Evolutionary conservation across 2,329 filamentous ascomycete genomes (phyloP).

Genomic region (Cryphonectria japonica): DNA sequence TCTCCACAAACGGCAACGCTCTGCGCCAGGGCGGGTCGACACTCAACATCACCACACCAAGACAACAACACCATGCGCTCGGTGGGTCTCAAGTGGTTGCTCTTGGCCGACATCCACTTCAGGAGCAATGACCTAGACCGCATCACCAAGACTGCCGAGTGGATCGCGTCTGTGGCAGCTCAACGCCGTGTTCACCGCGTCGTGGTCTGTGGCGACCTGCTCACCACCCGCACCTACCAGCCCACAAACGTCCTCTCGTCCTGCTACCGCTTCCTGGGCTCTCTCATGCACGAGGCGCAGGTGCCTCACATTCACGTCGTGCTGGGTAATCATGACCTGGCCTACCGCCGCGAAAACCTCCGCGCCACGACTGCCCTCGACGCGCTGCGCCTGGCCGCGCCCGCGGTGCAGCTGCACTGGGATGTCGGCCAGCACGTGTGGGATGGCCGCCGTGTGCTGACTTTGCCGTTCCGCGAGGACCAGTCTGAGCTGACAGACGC

Average conservation of each 20-base stretch:
- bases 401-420: constrained; percentile 34
- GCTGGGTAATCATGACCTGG: constrained; percentile 42
- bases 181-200: constrained; percentile 34
- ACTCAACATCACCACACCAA: not conserved
- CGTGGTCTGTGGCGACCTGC: constrained; percentile 40
- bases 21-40: not conserved
- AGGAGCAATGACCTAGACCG: constrained; percentile 37
- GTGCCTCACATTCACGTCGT: constrained; percentile 39
- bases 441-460: constrained; percentile 38
- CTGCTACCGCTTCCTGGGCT: constrained; percentile 39
- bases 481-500: constrained; percentile 36
- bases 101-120: constrained; percentile 42
- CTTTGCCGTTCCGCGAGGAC: constrained; percentile 41
- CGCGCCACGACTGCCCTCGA: constrained; percentile 39
- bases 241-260: constrained; percentile 38
- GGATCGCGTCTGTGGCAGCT: constrained; percentile 35
- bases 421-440: constrained; percentile 33
- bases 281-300: constrained; percentile 31
- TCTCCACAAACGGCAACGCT: not conserved
- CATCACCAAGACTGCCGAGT: constrained; percentile 36
- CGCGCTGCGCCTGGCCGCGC: constrained; percentile 30
- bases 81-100: constrained; percentile 34
- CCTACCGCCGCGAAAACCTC: constrained; percentile 37
- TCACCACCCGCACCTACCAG: constrained; percentile 37
- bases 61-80: not conserved